Evolutionary conservation across 768 basidiomycete genomes (phyloP), one percentile per base, ranked within the genome.

Genomic region (Crassisporium funariophilum): DNA sequence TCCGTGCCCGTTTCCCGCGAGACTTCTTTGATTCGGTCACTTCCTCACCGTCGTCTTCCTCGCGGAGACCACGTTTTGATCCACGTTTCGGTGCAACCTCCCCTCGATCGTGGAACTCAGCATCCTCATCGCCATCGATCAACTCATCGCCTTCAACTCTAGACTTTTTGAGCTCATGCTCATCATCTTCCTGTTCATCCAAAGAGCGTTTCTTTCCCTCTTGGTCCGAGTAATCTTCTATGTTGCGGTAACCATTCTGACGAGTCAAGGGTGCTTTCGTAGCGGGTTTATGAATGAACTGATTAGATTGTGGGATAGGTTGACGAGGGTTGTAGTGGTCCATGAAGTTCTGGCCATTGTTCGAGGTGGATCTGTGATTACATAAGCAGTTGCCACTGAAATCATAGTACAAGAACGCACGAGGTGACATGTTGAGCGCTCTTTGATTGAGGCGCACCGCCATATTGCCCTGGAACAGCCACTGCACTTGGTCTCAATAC

Each of bases 1-100:
- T 79, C n/a, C 77, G 73, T 16, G 77, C 74, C 23, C 80, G 72
- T 61, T 82, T 82, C 46, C 79, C 83, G 34, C 73, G 71, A 8
- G 66, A 62, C 17, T 63, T 68, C 19, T 63, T 70, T 23, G 68
- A 62, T 22, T 63, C 63, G 10, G 52, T 57, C 8, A 63, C 52
- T 29, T 62, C 52, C 33, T 74, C 74, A n/a, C 66, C 65, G 13
- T 76, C 78, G 16, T 80, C 77, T 23, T 74, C 72, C 21, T 69
- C 75, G 12, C 48, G 50, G 27, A 77, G 62, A 35, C 66, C 70
- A 41, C 82, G 76, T 60, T 82, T 83, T 35, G 74, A 71, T 8
- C 74, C 76, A 46, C 80, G 76, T 47, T 64, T 70, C 19, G 58
- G 60, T 12, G 55, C 39, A 27, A 36, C 33, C 3, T 63, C 57